Evolutionary conservation across 2,329 filamentous ascomycete species (phyloP), one percentile per base, ranked within the genome.

Genomic region (Cytospora mali): DNA sequence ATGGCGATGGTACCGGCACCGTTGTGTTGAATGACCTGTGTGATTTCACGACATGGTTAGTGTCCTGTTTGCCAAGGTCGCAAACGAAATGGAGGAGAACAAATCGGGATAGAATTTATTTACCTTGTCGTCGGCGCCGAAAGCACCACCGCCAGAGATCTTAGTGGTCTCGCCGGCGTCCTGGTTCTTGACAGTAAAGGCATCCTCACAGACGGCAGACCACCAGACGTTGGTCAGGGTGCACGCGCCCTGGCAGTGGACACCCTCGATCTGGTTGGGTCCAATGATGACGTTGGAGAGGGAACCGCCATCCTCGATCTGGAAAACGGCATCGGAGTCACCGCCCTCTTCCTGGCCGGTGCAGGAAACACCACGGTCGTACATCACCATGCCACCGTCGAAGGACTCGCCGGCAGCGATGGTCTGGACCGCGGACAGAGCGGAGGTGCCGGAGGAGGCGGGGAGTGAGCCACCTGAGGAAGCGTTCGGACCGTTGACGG

Each of bases 281-380:
- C 81, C 80, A 58, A 83, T 81, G 68, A 84, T 80, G 67, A 79
- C 80, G 68, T 84, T 83, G 68, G 75, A 78, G 21, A 84, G 72
- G 25, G 76, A 80, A n/a, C 76, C 81, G 46, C 81, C 81, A 51
- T 79, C 73, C 69, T 78, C 74, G 57, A 84, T 72, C 60, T 80
- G 73, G 76, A 84, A 84, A 64, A 84, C 79, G 29, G 81, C 79
- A 66, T 79, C 72, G 28, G 65, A 62, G 21, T 73, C 71, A 21
- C 71, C 71, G 25, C 64, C 66, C 58, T 68, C 66, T 0, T 10
- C 27, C 49, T 69, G 68, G 21, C 56, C 67, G 21, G 55, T 56
- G 62, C 68, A 69, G 31, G 25, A 35, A 6, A 63, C 54, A 10
- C 65, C 61, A 28, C 66, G 67, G 46, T 67, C 67, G 49, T 50